A percentile compares a stretch with the other conserved stretches of the same genome.
These are phyloP conservation scores for Solanum peruvianum DNA, from an alignment of 257 asterid genomes.

Conservation along the genomic window DNA sequence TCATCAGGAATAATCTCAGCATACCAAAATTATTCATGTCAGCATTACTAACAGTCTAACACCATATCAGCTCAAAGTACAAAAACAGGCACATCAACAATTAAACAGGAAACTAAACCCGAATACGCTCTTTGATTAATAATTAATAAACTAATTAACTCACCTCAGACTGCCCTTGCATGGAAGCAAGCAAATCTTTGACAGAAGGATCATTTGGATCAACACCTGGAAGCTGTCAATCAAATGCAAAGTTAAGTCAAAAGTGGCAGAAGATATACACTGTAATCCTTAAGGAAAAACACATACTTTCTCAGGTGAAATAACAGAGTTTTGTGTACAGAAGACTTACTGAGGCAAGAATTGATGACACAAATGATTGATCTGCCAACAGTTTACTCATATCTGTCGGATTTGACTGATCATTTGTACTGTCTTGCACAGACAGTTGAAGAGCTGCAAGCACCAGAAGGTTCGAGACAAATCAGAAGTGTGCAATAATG, in stretches of 20 bases:
- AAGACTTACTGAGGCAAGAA: slow-evolving; percentile 72
- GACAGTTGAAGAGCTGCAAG: slow-evolving; percentile 90
- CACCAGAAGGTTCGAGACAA: background rate
- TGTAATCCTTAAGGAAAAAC: background rate
- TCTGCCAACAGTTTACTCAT: slow-evolving; percentile 68
- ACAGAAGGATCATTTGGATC: slow-evolving; percentile 93
- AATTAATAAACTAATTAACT: slow-evolving; percentile 10
- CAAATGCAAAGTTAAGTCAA: background rate
- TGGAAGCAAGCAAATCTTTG: slow-evolving; percentile 83
- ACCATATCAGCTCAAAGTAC: background rate
- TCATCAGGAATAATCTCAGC: background rate
- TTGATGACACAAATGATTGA: slow-evolving; percentile 66
- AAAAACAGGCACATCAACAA: background rate
- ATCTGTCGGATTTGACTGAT: slow-evolving; percentile 49
- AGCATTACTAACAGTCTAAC: background rate
- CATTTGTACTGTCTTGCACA: slow-evolving; percentile 64
- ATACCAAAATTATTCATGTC: background rate
- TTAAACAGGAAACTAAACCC: background rate
- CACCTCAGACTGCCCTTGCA: slow-evolving; percentile 90
- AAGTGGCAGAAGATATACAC: background rate
- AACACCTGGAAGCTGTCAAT: slow-evolving; percentile 91
- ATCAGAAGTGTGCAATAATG: background rate
- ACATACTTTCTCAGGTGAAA: background rate
- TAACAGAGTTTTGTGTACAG: background rate
- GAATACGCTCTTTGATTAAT: background rate